These are phyloP conservation scores for Chlorella sp. DNA, from an alignment of 139 green algal genomes.

Conservation along the genomic window DNA sequence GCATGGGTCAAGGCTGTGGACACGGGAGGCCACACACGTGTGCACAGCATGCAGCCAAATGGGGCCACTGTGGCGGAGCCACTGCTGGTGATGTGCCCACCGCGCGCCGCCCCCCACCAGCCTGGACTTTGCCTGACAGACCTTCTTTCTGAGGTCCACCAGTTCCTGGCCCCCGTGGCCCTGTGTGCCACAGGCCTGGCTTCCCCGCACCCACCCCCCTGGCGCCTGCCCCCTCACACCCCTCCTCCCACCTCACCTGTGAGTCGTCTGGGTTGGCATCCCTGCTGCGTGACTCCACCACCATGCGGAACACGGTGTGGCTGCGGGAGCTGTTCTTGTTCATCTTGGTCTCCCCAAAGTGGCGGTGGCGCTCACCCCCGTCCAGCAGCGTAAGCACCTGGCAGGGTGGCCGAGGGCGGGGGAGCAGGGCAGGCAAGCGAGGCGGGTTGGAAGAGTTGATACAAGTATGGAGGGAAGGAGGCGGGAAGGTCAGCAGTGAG, in stretches of 20 bases:
- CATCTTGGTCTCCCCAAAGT: slow-evolving; percentile 97
- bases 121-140: not conserved
- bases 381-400: slow-evolving; percentile 87
- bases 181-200: not conserved
- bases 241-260: slow-evolving; percentile 22
- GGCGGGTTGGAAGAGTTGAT: no score
- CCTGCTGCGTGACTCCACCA: slow-evolving; percentile 79
- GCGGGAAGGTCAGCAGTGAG: no score
- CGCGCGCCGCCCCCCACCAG: no score
- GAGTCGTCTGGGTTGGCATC: slow-evolving; percentile 42
- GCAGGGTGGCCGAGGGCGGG: no score
- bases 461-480: no score
- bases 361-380: slow-evolving; percentile 77
- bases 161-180: not conserved
- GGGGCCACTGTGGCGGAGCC: not conserved
- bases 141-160: not conserved
- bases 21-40: not conserved
- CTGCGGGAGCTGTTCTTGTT: slow-evolving; percentile 89
- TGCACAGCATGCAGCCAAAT: not conserved
- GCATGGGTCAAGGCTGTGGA: slow-evolving; percentile 21
- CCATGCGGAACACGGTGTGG: slow-evolving; percentile 98
- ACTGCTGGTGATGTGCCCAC: no score
- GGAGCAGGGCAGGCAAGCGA: no score
- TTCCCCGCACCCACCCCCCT: not conserved
- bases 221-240: not conserved